These are phyloP conservation scores for Schizochytrium sp. DNA, from an alignment of 108 stramenopile genomes.

Conservation along the genomic window DNA sequence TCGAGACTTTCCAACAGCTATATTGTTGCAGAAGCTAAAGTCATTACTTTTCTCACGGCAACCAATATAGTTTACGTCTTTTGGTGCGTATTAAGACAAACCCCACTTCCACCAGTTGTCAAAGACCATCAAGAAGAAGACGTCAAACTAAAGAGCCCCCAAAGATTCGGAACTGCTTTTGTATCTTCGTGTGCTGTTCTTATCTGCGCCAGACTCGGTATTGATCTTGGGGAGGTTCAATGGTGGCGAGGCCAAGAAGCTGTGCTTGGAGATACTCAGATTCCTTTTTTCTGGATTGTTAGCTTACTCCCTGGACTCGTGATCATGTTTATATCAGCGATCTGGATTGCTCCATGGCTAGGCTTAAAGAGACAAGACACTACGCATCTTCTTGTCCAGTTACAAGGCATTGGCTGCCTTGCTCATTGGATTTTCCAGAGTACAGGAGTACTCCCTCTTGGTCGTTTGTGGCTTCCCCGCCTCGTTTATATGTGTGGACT, in stretches of 20 bases:
- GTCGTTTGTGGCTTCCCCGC: conserved; percentile 5
- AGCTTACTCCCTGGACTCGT: conserved; percentile 14
- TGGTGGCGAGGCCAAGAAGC: conserved; percentile 45
- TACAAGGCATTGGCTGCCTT: neutral
- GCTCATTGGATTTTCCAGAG: neutral
- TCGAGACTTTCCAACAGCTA: conserved; percentile 60
- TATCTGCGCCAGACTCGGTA: neutral
- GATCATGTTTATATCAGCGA: neutral
- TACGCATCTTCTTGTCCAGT: neutral
- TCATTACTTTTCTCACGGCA: neutral
- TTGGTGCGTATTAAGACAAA: neutral
- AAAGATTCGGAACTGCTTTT: no score
- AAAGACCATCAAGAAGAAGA: no score
- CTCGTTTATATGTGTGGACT: neutral
- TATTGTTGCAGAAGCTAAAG: conserved; percentile 15
- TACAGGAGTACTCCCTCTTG: neutral
- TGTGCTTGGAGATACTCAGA: neutral
- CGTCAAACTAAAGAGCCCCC: no score
- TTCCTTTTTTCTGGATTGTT: neutral
- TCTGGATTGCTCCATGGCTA: neutral
- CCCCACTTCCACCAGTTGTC: no score
- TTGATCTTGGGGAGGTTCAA: conserved; percentile 8
- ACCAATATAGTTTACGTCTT: neutral
- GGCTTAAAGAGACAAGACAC: neutral
- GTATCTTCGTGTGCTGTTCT: neutral